These are phyloP conservation scores for Ganoderma meredithae DNA, from an alignment of 1,284 basidiomycete genomes.

Conservation along the genomic window DNA sequence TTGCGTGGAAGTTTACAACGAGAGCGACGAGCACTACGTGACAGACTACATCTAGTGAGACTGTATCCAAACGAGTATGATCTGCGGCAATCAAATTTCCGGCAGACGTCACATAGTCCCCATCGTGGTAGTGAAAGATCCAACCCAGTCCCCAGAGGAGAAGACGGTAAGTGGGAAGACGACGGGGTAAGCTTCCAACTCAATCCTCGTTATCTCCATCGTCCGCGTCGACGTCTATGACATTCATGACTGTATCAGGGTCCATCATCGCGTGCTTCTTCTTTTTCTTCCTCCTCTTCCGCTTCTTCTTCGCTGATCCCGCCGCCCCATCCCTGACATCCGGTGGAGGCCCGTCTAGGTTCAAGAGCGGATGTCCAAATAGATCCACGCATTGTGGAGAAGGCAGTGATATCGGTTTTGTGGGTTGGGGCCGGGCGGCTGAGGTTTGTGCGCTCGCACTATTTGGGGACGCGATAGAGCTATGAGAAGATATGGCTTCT, in stretches of 20 bases:
- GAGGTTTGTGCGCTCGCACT: background rate
- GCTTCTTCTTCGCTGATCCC: conserved; percentile 52
- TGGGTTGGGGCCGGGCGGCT: background rate
- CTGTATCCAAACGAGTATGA: background rate
- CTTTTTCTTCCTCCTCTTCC: conserved; percentile 63
- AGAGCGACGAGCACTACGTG: background rate
- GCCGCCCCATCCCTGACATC: conserved; percentile 43
- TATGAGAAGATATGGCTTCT: conserved; percentile 6
- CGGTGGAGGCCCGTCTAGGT: conserved; percentile 59
- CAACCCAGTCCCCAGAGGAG: too few relatives aligned
- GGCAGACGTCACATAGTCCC: background rate
- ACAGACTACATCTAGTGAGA: background rate
- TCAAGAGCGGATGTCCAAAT: conserved; percentile 53
- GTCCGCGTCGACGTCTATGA: conserved; percentile 14
- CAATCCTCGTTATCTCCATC: conserved; percentile 17
- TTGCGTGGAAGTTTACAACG: background rate
- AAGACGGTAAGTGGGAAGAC: too few relatives aligned
- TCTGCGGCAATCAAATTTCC: background rate
- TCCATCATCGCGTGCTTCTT: conserved; percentile 51
- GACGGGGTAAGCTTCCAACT: background rate
- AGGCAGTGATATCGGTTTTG: background rate
- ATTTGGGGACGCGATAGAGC: background rate
- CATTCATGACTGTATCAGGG: background rate
- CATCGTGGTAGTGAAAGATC: background rate
- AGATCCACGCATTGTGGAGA: conserved; percentile 19